Evolutionary conservation across 176 grass and related monocot genomes (phyloP).

Genomic region (Oryza glaberrima): DNA sequence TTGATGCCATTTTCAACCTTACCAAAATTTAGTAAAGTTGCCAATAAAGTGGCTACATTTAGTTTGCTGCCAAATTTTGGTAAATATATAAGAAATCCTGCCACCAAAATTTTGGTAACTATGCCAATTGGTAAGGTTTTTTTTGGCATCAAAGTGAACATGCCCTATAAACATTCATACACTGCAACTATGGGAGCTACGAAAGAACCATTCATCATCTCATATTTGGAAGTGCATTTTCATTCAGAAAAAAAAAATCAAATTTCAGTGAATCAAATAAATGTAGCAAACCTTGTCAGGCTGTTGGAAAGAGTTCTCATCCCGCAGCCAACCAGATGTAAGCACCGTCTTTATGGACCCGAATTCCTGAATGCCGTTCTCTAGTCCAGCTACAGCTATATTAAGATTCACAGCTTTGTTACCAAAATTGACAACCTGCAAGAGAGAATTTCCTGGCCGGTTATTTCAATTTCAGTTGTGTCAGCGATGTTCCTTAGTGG

Average conservation of each 20-base stretch:
- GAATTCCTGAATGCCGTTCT: conserved; percentile 53
- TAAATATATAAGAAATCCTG: too few relatives aligned
- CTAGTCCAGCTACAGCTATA: conserved; percentile 66
- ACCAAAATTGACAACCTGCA: conserved; percentile 82
- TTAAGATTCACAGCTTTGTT: conserved; percentile 64
- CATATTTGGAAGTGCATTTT: neutral
- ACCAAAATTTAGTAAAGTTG: too few relatives aligned
- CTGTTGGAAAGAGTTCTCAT: conserved; percentile 92
- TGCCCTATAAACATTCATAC: neutral
- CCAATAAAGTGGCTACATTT: too few relatives aligned
- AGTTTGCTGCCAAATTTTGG: too few relatives aligned
- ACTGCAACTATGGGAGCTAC: neutral
- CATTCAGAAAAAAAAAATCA: neutral
- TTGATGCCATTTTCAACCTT: too few relatives aligned
- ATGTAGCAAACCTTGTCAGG: conserved; percentile 75
- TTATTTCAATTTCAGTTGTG: conserved; percentile 28
- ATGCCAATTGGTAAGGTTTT: too few relatives aligned
- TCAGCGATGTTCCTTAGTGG: neutral
- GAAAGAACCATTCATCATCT: conserved; percentile 7
- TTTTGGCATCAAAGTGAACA: too few relatives aligned
- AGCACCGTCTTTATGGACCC: conserved; percentile 78
- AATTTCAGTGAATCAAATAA: neutral
- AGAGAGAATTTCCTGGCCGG: neutral
- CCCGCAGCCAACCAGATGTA: conserved; percentile 59
- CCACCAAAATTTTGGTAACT: too few relatives aligned